Evolutionary conservation across 106 monocot genomes (phyloP).

Genomic region (Acanthochlamys bracteata): DNA sequence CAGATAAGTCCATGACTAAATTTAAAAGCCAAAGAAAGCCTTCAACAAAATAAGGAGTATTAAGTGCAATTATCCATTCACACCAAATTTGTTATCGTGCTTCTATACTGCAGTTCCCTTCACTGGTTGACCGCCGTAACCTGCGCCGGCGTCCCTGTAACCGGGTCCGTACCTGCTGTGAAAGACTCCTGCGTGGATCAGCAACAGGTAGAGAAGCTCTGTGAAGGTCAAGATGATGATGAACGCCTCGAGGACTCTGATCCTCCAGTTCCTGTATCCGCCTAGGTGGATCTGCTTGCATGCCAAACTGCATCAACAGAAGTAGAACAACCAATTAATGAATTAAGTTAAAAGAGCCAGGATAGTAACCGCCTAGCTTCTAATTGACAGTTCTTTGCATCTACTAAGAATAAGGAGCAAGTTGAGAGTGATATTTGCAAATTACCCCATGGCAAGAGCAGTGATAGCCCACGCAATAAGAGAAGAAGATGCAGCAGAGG

Average conservation of each 20-base stretch:
- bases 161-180: constrained; percentile 62
- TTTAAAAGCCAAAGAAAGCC: no score
- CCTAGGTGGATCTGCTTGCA: constrained; percentile 80
- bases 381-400: background rate
- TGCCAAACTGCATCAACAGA: constrained; percentile 29
- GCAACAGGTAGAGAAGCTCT: constrained; percentile 55
- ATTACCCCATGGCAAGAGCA: constrained; percentile 57
- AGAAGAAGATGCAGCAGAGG: constrained; percentile 41
- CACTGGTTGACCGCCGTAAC: background rate
- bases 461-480: constrained; percentile 70
- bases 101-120: background rate
- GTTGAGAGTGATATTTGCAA: background rate
- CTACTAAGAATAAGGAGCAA: no score
- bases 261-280: constrained; percentile 67
- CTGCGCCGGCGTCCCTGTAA: constrained; percentile 25
- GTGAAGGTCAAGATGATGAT: constrained; percentile 58
- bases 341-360: background rate
- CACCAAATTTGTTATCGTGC: no score
- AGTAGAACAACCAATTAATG: background rate
- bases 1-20: no score
- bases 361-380: no score
- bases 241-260: constrained; percentile 54
- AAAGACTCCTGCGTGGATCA: constrained; percentile 57
- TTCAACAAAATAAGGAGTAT: no score
- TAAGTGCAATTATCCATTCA: no score